A percentile compares a stretch with the other conserved stretches of the same genome.
Evolutionary conservation across 108 stramenopile species (phyloP).

Genomic region (Hondaea fermentalgiana): DNA sequence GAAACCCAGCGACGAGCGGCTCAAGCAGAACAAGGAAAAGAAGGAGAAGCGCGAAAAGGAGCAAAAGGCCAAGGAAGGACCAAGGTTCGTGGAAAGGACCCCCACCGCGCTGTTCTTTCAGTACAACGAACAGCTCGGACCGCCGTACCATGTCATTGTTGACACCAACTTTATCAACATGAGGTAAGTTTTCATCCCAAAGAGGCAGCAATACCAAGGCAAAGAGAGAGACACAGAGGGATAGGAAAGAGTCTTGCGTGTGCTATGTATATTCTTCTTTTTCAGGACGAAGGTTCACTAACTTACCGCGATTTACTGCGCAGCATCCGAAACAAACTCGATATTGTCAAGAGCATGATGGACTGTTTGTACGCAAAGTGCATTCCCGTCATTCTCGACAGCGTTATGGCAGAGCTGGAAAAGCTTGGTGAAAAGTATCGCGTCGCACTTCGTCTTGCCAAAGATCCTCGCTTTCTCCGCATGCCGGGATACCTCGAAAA

Average conservation of each 20-base stretch:
- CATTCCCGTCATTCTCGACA: slow-evolving; percentile 90
- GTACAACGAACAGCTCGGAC: slow-evolving; percentile 92
- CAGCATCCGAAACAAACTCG: slow-evolving; percentile 75
- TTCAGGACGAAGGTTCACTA: background rate
- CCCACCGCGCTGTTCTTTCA: slow-evolving; percentile 86
- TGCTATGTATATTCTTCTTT: too few species aligned
- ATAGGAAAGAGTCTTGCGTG: too few species aligned
- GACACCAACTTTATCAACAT: slow-evolving; percentile 99
- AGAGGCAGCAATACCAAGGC: background rate
- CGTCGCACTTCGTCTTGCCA: slow-evolving; percentile 86
- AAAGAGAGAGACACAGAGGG: too few species aligned
- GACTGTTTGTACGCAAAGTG: slow-evolving; percentile 98
- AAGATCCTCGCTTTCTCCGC: slow-evolving; percentile 89
- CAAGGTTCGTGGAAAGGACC: slow-evolving; percentile 71
- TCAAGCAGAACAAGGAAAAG: slow-evolving; percentile 61
- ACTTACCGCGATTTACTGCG: background rate
- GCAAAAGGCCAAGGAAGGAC: slow-evolving; percentile 46
- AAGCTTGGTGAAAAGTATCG: slow-evolving; percentile 94
- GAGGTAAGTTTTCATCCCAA: slow-evolving; percentile 19
- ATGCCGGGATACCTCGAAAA: slow-evolving; percentile 73
- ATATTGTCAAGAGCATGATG: slow-evolving; percentile 96
- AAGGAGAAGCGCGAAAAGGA: slow-evolving; percentile 49
- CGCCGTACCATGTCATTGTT: slow-evolving; percentile 91
- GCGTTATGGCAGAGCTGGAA: slow-evolving; percentile 98
- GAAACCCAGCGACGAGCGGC: slow-evolving; percentile 72